These are phyloP conservation scores for Pseudogymnoascus sp. DNA, from an alignment of 2,329 filamentous ascomycete genomes.

Conservation along the genomic window DNA sequence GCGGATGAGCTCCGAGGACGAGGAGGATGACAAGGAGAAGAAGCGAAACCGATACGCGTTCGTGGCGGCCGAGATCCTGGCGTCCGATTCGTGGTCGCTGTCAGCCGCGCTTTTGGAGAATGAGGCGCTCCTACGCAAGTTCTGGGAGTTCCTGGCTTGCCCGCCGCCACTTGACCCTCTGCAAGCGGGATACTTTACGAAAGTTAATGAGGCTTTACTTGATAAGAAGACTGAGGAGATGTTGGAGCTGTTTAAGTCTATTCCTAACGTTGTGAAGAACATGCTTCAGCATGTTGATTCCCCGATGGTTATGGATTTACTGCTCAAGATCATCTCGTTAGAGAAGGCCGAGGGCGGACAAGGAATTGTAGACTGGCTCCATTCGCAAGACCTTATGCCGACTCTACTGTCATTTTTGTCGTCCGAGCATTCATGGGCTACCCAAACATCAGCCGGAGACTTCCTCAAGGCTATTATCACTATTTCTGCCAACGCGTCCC, in stretches of 20 bases:
- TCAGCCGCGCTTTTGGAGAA: slow-evolving; percentile 87
- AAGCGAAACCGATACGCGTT: slow-evolving; percentile 90
- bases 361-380: slow-evolving; percentile 94
- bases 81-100: slow-evolving; percentile 95
- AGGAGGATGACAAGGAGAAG: slow-evolving; percentile 75
- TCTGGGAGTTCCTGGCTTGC: slow-evolving; percentile 83
- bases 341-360: slow-evolving; percentile 87
- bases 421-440: slow-evolving; percentile 75
- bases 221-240: slow-evolving; percentile 98
- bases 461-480: slow-evolving; percentile 99
- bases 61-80: slow-evolving; percentile 84
- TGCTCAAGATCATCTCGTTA: slow-evolving; percentile 93
- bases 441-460: slow-evolving; percentile 92
- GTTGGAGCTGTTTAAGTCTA: slow-evolving; percentile 76
- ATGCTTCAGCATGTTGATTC: slow-evolving; percentile 93
- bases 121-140: slow-evolving; percentile 65
- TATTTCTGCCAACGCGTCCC: slow-evolving; percentile 94
- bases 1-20: slow-evolving; percentile 38
- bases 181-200: slow-evolving; percentile 96
- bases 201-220: slow-evolving; percentile 94
- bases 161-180: slow-evolving; percentile 82
- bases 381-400: slow-evolving; percentile 79
- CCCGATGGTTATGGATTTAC: slow-evolving; percentile 94
- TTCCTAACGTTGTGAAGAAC: slow-evolving; percentile 72
- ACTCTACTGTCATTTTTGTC: slow-evolving; percentile 79